A percentile compares a stretch with the other conserved stretches of the same genome.
phyloP scores from a whole-genome alignment of 2,329 filamentous ascomycete genomes.

The Aspergillus pseudonomiae region DNA sequence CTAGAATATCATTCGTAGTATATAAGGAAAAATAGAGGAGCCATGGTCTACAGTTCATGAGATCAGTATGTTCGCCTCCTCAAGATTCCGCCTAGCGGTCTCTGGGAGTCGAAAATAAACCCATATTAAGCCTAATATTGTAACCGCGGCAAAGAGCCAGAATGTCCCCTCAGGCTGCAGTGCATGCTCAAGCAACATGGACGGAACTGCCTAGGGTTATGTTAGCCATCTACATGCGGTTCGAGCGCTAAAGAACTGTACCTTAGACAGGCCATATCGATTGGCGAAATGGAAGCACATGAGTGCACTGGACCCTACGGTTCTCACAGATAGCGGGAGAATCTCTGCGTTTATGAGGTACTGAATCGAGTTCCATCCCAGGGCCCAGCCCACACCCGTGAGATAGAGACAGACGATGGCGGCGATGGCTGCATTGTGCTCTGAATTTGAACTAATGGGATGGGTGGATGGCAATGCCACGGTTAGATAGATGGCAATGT shows the following conservation, averaged over 20 bases:
- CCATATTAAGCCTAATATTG: conserved; percentile 66
- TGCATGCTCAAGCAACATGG: conserved; percentile 26
- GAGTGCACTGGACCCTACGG: conserved; percentile 44
- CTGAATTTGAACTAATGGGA: conserved; percentile 21
- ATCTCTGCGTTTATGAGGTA: conserved; percentile 52
- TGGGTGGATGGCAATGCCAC: conserved; percentile 31
- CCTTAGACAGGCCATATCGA: conserved; percentile 36
- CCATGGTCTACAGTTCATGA: not conserved
- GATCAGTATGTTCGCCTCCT: conserved; percentile 20
- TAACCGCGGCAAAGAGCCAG: conserved; percentile 73
- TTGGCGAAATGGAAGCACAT: conserved; percentile 50
- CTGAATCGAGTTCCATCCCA: conserved; percentile 53
- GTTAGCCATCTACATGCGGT: not conserved
- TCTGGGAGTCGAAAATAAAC: conserved; percentile 73
- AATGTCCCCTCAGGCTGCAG: conserved; percentile 67
- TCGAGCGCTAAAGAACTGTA: conserved; percentile 41
- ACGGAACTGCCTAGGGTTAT: conserved; percentile 16
- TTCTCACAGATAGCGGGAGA: conserved; percentile 48
- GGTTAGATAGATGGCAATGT: conserved; percentile 56
- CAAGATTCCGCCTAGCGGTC: conserved; percentile 59
- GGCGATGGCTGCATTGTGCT: conserved; percentile 26
- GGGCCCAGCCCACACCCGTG: conserved; percentile 49
- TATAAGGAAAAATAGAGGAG: not conserved
- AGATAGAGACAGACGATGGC: conserved; percentile 51
- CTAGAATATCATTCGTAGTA: not conserved